Evolutionary conservation across 495 filamentous ascomycete genomes (phyloP), one percentile per base, ranked within the genome.

Genomic region (Aspergillus panamensis): DNA sequence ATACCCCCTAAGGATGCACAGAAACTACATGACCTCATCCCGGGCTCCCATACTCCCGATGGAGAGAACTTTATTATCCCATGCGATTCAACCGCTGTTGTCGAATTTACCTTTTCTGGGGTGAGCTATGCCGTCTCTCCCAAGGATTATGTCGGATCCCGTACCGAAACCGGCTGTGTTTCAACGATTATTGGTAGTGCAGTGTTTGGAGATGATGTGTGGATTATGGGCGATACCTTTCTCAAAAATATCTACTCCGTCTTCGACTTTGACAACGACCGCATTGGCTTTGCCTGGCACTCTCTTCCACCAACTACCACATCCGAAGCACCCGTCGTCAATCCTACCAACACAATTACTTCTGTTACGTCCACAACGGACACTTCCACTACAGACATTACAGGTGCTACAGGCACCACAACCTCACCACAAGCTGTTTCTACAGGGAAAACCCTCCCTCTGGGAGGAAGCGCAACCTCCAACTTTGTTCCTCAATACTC

Each of bases 191-290:
- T 80, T 6, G 68, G 69, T n/a, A 62, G 74, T 16, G 69, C 76
- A 57, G 70, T 77, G 5, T 79, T 80, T 48, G 79, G 74, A 25
- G 44, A 70, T 14, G 64, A 77, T 48, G 69, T 77, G 68, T 94
- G 91, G 91, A 76, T 96, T 30, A 68, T 94, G 1, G 91, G 91
- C 6, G 91, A 92, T 62, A 81, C 87, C 5, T 95, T 95, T 62
- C 69, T 96, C 55, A 96, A 95, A 74, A 94, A 95, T 60, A 90
- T 95, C n/a, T 94, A 94, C 72, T 74, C 82, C 20, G 86, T 94
- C 19, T 95, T 95, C 63, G 91, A 96, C 67, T 82, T 80, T 37
- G 89, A 79, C 42, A 64, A 75, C 14, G 61, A 61, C 8, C 66
- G 70, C n/a, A 65, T 79, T 37, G 76, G 76, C 14, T 73, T 79